phyloP scores from a whole-genome alignment of 2,329 filamentous ascomycete genomes.

The Aspergillus aculeatus region DNA sequence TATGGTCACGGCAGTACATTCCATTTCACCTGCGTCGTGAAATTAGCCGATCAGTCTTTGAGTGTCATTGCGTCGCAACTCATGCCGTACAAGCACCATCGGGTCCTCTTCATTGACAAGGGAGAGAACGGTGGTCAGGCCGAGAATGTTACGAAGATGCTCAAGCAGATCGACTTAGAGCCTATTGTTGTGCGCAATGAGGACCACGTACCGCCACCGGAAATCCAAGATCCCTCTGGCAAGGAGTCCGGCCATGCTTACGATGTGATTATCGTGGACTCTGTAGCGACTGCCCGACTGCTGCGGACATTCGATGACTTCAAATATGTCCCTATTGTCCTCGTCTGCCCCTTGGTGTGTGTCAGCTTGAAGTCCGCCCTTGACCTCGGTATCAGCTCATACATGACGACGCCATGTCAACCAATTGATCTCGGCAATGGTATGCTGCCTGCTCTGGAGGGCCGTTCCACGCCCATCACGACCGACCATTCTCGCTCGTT shows the following conservation, averaged over 20 bases:
- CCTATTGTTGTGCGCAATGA: constrained; percentile 83
- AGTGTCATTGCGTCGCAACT: constrained; percentile 73
- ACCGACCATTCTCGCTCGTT: constrained; percentile 94
- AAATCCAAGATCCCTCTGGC: constrained; percentile 51
- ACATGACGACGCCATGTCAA: constrained; percentile 96
- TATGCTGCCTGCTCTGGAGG: constrained; percentile 92
- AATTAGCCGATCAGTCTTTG: constrained; percentile 76
- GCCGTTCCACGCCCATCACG: constrained; percentile 83
- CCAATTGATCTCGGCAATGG: constrained; percentile 93
- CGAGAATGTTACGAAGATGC: constrained; percentile 72
- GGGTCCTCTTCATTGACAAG: constrained; percentile 93
- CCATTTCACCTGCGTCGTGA: constrained; percentile 92
- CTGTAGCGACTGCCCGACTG: constrained; percentile 82
- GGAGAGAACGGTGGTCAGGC: constrained; percentile 67
- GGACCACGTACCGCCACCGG: constrained; percentile 60
- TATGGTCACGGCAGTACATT: constrained; percentile 91
- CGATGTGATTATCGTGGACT: constrained; percentile 94
- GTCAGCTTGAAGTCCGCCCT: constrained; percentile 91
- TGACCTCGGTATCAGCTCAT: constrained; percentile 95
- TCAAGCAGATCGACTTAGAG: constrained; percentile 73
- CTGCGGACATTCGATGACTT: constrained; percentile 88
- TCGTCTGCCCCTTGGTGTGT: constrained; percentile 83
- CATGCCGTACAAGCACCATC: constrained; percentile 85
- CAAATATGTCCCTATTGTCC: constrained; percentile 95
- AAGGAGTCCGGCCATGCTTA: constrained; percentile 62